Base-by-base conservation (phyloP, 108 stramenopile species). In the Schizochytrium sp. region DNA sequence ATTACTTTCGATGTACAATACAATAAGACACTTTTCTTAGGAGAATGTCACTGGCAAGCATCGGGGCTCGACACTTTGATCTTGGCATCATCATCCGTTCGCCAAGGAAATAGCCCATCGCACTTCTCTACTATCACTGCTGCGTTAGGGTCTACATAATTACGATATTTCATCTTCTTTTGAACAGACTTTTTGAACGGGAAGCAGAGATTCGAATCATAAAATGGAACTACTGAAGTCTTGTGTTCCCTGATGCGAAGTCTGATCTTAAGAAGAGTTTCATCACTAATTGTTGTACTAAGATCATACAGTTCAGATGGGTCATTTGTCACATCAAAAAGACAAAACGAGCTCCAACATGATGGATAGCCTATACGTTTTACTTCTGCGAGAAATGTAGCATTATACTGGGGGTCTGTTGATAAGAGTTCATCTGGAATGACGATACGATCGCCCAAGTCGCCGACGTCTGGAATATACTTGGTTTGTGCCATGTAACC, bases 121-220 rank as follows among this genome's bases (percentile, higher is more conserved):
- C 59, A 60, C 17, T 19, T 19, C 17, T 60, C n/a, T 60, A n/a
- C 59, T 19, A 60, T 17, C 19, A n/a, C 59, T n/a, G 19, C 17
- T 19, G 59, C 59, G 19, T 60, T 17, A n/a, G 59, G 59, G 59
- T 60, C 59, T 19, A 19, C 19, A 60, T 60, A 60, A 19, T 60
- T n/a, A 17, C n/a, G 17, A 17, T n/a, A 17, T 60, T 60, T 60
- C 59, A 60, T 60, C 17, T n/a, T 17, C 19, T 19, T 17, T n/a
- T 60, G 59, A 17, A n/a, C 59, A 19, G 59, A 19, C 19, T n/a
- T 17, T 19, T 60, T n/a, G 19, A 17, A 17, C 59, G 59, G 59
- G 59, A 19, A 60, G 59, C 59, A 60, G 59, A 60, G 59, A 60
- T 60, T n/a, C 19, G 59, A 60, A n/a, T n/a, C 59, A 60, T 19